Base-by-base conservation (phyloP, 306 rosid genomes). In the Cucumis melo region DNA sequence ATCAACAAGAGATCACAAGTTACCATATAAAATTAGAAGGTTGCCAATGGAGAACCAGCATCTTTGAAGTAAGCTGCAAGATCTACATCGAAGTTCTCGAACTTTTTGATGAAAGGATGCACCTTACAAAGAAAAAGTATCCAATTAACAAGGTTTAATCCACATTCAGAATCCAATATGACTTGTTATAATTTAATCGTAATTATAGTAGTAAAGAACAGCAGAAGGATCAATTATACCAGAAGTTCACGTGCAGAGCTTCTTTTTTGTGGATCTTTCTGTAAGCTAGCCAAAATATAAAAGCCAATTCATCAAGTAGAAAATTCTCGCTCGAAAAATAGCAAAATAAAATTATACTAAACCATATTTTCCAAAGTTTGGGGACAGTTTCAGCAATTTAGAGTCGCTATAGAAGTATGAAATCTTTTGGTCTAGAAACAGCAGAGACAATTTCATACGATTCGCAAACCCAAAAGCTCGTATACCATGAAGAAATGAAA, bases 11-110 rank as follows among this genome's bases (percentile, higher is more conserved):
- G 58, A 51, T 66, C 55, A 39, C 34, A 80, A 75, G 85, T 61
- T 82, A 90, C 98, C 85, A n/a, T 27, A 75, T 17, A 77, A 74
- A 75, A 77, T 81, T 80, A 86, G 46, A 92, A 84, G n/a, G 99
- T 92, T 72, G 97, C 97, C 77, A 90, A 96, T 50, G 99, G 93
- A 80, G 98, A 95, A 80, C 98, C 99, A 54, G 88, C 93, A 76
- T 85, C 78, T 16, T 83, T 80, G 87, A 95, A 95, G 88, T 90
- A 95, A 50, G 91, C 79, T 73, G 89, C 74, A 51, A 95, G 98
- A 79, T 92, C 96, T 53, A 90, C 81, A 64, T 86, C 83, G 80
- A 79, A 75, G 81, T 90, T 91, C 32, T 89, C 86, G 24, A 90
- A 90, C 91, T 86, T 83, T 83, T 38, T 76, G 81, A 92, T 78